These are phyloP conservation scores for Lachnum nothofagi DNA, from an alignment of 2,329 filamentous ascomycete genomes.

Conservation along the genomic window DNA sequence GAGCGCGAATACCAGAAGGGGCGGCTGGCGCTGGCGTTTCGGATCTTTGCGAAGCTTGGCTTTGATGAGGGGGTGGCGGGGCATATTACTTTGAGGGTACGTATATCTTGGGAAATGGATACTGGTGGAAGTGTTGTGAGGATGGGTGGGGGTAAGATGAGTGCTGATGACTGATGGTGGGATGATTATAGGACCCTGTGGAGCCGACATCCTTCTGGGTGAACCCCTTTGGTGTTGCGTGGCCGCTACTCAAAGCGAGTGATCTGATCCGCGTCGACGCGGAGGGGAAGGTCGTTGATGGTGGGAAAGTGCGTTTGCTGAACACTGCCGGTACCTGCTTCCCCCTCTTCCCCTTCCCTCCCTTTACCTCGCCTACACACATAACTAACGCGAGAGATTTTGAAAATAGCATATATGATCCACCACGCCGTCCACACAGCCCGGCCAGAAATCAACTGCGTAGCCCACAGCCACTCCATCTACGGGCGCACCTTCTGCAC, in stretches of 20 bases:
- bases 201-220: constrained; percentile 34
- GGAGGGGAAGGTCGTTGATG: constrained; percentile 57
- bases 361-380: no score
- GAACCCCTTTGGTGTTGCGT: constrained; percentile 34
- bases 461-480: constrained; percentile 54
- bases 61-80: constrained; percentile 44
- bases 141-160: no score
- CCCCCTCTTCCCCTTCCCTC: no score
- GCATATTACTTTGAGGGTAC: constrained; percentile 39
- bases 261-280: constrained; percentile 65
- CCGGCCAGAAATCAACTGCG: constrained; percentile 53
- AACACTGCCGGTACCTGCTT: no score
- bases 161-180: background rate
- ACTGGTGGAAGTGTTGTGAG: no score
- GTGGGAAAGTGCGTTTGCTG: constrained; percentile 40
- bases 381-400: no score
- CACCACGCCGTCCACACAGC: constrained; percentile 55
- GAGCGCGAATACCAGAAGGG: constrained; percentile 37
- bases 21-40: constrained; percentile 43
- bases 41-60: constrained; percentile 43
- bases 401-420: constrained; percentile 57
- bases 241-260: constrained; percentile 49
- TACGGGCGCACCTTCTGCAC: constrained; percentile 58
- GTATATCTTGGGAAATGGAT: no score
- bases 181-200: constrained; percentile 31